Base-by-base conservation (phyloP, 2,329 filamentous ascomycete genomes). In the Rasamsonia emersonii region DNA sequence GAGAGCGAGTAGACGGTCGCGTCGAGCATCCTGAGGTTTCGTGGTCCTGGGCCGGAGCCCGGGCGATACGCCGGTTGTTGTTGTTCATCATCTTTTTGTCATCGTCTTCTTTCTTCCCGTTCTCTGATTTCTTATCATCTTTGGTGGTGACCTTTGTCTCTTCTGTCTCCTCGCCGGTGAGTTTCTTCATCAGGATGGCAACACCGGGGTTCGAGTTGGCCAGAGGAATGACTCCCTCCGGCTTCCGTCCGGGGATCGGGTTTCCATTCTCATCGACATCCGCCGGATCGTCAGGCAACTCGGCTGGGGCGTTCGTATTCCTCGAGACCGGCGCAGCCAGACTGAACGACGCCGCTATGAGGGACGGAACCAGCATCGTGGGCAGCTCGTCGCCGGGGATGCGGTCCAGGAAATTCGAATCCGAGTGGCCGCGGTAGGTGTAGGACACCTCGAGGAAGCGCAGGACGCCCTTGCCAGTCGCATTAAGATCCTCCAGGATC, bases 401-500 rank as follows among this genome's bases (percentile, higher is more conserved):
- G 35, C 58, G 56, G 17, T 43, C 48, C 45, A 64, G 47, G 40
- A 65, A 64, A 17, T 59, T 57, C 26, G 58, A 50, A 37, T 65
- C 59, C 25, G 60, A 56, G 42, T 65, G 62, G 20, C 47, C 47
- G 4, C 64, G 51, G 35, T 61, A 67, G 1, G 63, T 68, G 34
- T 65, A 69, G 24, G 59, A 64, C 14, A 68, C 46, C 35, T 68
- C 62, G 28, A 69, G 39, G 35, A 68, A 63, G 46, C 60, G 61
- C 23, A 68, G 35, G 1, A 51, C 53, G 4, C 49, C 38, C 3
- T 53, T 35, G n/a, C n/a, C n/a, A n/a, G n/a, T n/a, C 2, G 42
- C 25, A 7, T 40, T 24, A 3, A 43, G 33, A 5, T 37, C 18
- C 19, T 44, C 37, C 21, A 46, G 33, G 3, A 53, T 47, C 2